Evolutionary conservation across 106 monocot genomes (phyloP).

Genomic region (Dendrobium chrysotoxum): DNA sequence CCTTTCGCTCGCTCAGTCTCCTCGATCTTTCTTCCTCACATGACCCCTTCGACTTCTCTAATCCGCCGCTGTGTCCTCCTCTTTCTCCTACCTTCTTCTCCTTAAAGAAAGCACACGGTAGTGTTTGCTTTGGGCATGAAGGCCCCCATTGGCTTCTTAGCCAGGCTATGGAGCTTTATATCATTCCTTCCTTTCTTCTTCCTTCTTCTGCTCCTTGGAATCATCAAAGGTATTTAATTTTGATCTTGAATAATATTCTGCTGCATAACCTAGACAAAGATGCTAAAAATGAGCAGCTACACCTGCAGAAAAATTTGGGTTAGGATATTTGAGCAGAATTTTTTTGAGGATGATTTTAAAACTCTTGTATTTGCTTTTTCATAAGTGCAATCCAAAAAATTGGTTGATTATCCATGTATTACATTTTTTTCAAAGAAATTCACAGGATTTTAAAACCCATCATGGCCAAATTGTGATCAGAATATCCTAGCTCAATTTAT

Average conservation of each 20-base stretch:
- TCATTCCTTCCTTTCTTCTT: slow-evolving; percentile 80
- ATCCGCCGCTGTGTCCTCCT: no score
- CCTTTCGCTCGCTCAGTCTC: background rate
- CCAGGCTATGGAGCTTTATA: slow-evolving; percentile 60
- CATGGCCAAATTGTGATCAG: no score
- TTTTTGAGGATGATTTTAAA: background rate
- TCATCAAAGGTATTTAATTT: slow-evolving; percentile 52
- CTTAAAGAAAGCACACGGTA: no score
- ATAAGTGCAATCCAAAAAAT: background rate
- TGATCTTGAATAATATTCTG: background rate
- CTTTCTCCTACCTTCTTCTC: background rate
- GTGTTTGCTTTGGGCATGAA: slow-evolving; percentile 33
- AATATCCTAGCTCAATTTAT: no score
- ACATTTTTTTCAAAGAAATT: no score
- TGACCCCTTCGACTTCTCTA: background rate
- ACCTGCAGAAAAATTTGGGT: no score
- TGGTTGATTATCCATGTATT: no score
- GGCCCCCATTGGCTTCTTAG: slow-evolving; percentile 41
- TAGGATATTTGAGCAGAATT: background rate
- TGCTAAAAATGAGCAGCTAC: no score
- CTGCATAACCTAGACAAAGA: no score
- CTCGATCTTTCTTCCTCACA: background rate
- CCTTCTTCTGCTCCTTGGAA: slow-evolving; percentile 58
- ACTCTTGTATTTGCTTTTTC: background rate
- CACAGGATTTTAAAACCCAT: no score